Percentiles rank a stretch among this genome's conserved stretches.
Evolutionary conservation across 176 grass and related monocot genomes (phyloP).

Genomic region (Otatea glauca): DNA sequence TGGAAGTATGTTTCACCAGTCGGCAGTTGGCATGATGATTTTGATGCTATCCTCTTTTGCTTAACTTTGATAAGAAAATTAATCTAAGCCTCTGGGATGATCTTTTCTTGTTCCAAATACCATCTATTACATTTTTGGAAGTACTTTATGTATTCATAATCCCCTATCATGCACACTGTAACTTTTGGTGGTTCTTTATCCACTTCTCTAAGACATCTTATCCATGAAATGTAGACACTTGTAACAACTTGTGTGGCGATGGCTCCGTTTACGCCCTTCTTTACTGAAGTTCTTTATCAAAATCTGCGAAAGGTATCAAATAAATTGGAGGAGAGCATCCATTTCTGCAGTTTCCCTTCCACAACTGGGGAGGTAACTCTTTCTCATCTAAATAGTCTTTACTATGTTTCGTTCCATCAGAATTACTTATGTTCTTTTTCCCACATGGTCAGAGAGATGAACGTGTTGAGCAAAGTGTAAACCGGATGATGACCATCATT

Average conservation of each 20-base stretch:
- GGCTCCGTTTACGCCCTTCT: conserved; percentile 99
- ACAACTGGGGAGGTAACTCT: conserved; percentile 73
- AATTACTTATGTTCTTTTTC: conserved; percentile 29
- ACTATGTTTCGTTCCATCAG: conserved; percentile 3
- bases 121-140: conserved; percentile 23
- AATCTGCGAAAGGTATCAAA: conserved; percentile 82
- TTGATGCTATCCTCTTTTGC: conserved; percentile 29
- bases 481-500: conserved; percentile 98
- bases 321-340: conserved; percentile 82
- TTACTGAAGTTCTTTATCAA: conserved; percentile 97
- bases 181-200: conserved; percentile 35
- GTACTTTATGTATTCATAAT: conserved; percentile 36
- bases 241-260: conserved; percentile 86
- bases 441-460: conserved; percentile 80
- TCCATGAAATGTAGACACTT: conserved; percentile 73
- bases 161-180: neutral
- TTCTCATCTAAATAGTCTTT: conserved; percentile 16
- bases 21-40: neutral
- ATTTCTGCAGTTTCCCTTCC: conserved; percentile 92
- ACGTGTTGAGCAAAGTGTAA: conserved; percentile 94
- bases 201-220: conserved; percentile 10
- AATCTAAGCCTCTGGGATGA: conserved; percentile 4
- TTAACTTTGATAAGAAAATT: conserved; percentile 10
- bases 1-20: conserved; percentile 1
- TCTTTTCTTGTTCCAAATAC: conserved; percentile 26